phyloP scores from a whole-genome alignment of 1,284 basidiomycete species.

The Cryptococcus sp. region DNA sequence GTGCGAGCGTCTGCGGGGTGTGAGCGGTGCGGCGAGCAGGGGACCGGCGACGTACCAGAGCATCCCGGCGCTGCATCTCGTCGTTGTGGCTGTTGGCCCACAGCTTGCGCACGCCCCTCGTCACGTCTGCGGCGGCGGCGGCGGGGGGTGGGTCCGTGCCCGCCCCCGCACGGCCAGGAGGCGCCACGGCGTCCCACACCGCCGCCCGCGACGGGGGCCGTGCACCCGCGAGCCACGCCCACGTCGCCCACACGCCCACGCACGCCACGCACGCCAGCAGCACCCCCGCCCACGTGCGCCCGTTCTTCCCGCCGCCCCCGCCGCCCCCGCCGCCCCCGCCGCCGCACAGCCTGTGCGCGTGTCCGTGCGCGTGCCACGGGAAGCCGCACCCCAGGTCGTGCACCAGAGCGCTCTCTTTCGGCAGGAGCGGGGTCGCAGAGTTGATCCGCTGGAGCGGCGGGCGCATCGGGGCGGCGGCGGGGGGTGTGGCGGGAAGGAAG shows the following conservation, averaged over 20 bases:
- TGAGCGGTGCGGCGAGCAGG: neutral
- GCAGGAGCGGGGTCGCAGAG: neutral
- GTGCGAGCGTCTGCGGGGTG: conserved; percentile 21
- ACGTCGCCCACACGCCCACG: neutral
- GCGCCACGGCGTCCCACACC: too few species aligned
- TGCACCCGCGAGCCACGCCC: neutral
- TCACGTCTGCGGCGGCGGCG: neutral
- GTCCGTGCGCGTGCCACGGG: neutral
- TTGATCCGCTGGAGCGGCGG: neutral
- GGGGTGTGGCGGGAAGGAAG: neutral
- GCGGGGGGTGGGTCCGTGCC: neutral
- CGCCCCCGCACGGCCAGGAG: neutral
- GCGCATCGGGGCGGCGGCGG: neutral
- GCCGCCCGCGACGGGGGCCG: neutral
- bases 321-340: neutral
- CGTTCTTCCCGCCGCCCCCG: neutral
- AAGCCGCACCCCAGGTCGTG: neutral
- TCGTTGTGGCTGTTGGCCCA: conserved; percentile 35
- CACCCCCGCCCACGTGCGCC: neutral
- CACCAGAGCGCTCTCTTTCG: neutral
- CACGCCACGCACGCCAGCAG: neutral
- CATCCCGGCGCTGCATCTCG: conserved; percentile 30
- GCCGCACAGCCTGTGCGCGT: too few species aligned
- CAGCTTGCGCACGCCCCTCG: conserved; percentile 1
- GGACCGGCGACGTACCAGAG: conserved; percentile 22